Percentiles rank a stretch among this genome's conserved stretches.
phyloP scores from a whole-genome alignment of 192 early-diverging fungal genomes.

The Umbelopsis isabellina region DNA sequence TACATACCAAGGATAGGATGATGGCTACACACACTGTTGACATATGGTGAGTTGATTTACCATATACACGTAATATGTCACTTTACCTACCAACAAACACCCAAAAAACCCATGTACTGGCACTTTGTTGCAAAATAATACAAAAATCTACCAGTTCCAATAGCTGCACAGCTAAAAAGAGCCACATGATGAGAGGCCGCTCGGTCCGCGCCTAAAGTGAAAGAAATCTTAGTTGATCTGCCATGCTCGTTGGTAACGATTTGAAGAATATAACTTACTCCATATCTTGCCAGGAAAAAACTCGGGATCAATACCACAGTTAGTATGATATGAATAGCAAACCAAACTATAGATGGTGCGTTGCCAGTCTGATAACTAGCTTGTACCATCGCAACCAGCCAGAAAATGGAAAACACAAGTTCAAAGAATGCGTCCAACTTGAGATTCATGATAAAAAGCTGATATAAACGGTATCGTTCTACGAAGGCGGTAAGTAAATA shows the following conservation, averaged over 20 bases:
- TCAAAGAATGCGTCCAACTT: slow-evolving; percentile 32
- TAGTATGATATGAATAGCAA: slow-evolving; percentile 23
- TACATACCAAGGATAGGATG: slow-evolving; percentile 25
- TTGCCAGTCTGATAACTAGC: slow-evolving; percentile 3
- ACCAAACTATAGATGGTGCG: slow-evolving; percentile 23
- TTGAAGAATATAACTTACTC: background rate
- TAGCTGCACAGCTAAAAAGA: slow-evolving; percentile 4
- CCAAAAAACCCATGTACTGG: slow-evolving; percentile 29
- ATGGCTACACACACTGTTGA: slow-evolving; percentile 26
- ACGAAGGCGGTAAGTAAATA: background rate
- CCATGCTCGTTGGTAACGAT: background rate
- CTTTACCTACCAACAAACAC: slow-evolving; percentile 22
- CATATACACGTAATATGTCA: background rate
- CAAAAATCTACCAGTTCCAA: slow-evolving; percentile 25
- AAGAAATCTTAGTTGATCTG: background rate
- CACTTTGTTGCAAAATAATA: slow-evolving; percentile 28
- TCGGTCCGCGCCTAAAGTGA: slow-evolving; percentile 1
- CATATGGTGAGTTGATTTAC: background rate
- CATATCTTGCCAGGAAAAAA: slow-evolving; percentile 23
- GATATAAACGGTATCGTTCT: slow-evolving; percentile 24
- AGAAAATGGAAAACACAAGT: slow-evolving; percentile 24
- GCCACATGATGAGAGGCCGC: slow-evolving; percentile 17
- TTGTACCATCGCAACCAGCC: slow-evolving; percentile 26
- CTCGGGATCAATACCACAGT: slow-evolving; percentile 18
- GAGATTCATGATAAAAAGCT: slow-evolving; percentile 23